phyloP scores from a whole-genome alignment of 2,329 filamentous ascomycete species.

The Diaporthe citriasiana region DNA sequence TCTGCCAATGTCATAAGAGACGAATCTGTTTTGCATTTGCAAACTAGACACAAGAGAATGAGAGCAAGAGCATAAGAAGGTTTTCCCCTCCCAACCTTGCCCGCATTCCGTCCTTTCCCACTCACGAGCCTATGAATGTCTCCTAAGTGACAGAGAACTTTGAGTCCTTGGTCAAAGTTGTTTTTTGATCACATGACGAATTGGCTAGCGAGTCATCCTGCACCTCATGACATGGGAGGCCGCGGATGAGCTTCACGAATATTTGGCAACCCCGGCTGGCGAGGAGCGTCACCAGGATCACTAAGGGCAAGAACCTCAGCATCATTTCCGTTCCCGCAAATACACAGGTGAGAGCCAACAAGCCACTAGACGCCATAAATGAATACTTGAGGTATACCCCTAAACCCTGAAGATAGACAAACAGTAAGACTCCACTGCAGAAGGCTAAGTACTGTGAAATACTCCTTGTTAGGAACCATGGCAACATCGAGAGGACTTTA shows the following conservation, averaged over 20 bases:
- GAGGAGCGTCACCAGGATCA: not conserved
- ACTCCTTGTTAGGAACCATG: not conserved
- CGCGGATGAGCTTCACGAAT: not conserved
- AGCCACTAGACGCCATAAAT: not conserved
- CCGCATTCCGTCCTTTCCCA: not conserved
- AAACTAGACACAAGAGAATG: not conserved
- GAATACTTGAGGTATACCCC: not conserved
- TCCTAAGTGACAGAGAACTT: not conserved
- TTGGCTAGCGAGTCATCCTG: not conserved
- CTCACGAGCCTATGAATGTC: not conserved
- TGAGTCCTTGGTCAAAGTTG: not conserved
- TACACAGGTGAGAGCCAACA: not conserved
- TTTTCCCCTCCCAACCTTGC: not conserved
- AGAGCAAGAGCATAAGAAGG: not conserved
- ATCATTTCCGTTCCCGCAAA: not conserved
- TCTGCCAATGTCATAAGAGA: not conserved
- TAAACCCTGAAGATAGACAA: not conserved
- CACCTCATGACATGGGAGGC: not conserved
- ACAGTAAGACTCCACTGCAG: not conserved
- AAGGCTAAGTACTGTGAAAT: not conserved
- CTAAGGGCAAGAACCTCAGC: not conserved
- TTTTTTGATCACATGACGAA: not conserved
- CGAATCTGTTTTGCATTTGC: not conserved
- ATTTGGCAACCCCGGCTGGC: not conserved
- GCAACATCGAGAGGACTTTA: not conserved